These are phyloP conservation scores for Mycena venus DNA, from an alignment of 768 basidiomycete genomes.

Conservation along the genomic window DNA sequence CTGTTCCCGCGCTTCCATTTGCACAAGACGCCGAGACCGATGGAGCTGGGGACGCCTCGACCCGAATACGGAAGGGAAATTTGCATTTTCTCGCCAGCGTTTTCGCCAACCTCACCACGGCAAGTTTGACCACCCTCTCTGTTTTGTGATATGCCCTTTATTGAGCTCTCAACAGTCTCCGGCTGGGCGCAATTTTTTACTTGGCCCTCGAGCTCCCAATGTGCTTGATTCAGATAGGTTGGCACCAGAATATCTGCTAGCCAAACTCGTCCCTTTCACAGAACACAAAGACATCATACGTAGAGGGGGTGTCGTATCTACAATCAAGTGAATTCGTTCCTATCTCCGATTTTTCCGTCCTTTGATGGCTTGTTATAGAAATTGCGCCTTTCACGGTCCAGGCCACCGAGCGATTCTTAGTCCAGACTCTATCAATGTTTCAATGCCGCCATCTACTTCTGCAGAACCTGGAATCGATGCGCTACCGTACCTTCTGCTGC, in stretches of 20 bases:
- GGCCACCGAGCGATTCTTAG: conserved; percentile 81
- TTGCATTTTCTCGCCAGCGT: conserved; percentile 95
- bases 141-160: background rate
- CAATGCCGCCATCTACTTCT: conserved; percentile 69
- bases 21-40: conserved; percentile 75
- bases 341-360: background rate
- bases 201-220: conserved; percentile 74
- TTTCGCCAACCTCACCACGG: conserved; percentile 91
- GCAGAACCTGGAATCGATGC: conserved; percentile 85
- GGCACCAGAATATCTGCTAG: conserved; percentile 83
- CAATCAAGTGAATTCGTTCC: conserved; percentile 72
- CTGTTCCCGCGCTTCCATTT: conserved; percentile 82
- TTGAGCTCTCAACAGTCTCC: conserved; percentile 64
- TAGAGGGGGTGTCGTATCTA: conserved; percentile 87
- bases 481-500: conserved; percentile 87
- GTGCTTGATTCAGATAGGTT: conserved; percentile 55
- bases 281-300: conserved; percentile 91
- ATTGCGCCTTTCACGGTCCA: conserved; percentile 79
- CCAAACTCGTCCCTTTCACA: conserved; percentile 88
- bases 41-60: conserved; percentile 61
- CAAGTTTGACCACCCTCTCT: conserved; percentile 56
- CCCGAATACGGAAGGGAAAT: conserved; percentile 76
- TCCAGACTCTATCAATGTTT: conserved; percentile 68
- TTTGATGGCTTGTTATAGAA: conserved; percentile 61
- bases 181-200: conserved; percentile 83